Evolutionary conservation across 768 basidiomycete species (phyloP).

Genomic region (Xerocomus potaroensis): DNA sequence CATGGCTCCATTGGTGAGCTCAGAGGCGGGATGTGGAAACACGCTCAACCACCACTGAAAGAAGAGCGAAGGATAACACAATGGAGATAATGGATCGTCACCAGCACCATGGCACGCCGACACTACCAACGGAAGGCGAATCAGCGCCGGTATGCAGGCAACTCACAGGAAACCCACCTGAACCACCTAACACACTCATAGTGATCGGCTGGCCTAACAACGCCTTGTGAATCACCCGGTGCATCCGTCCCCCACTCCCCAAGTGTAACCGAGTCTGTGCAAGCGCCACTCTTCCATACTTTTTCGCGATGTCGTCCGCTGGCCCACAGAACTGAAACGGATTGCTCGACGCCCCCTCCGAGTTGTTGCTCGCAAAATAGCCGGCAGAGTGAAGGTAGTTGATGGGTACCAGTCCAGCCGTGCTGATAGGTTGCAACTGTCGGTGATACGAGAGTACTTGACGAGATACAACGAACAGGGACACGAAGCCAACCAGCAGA

Average conservation of each 20-base stretch:
- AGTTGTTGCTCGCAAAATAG: constrained; percentile 26
- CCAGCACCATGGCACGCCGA: constrained; percentile 94
- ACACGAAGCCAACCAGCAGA: constrained; percentile 51
- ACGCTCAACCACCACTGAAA: constrained; percentile 97
- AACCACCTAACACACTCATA: constrained; percentile 87
- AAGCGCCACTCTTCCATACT: constrained; percentile 73
- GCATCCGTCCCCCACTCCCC: constrained; percentile 79
- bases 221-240: constrained; percentile 78
- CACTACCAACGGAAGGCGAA: constrained; percentile 42
- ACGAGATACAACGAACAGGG: constrained; percentile 54
- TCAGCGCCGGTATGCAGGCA: neutral
- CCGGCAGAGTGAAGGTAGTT: constrained; percentile 74
- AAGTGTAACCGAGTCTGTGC: constrained; percentile 71
- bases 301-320: constrained; percentile 70
- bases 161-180: constrained; percentile 47
- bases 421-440: constrained; percentile 25
- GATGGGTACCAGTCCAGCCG: constrained; percentile 56
- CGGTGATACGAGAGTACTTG: constrained; percentile 42
- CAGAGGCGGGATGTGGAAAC: constrained; percentile 98
- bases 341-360: constrained; percentile 35
- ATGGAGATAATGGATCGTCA: constrained; percentile 77
- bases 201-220: constrained; percentile 83
- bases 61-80: constrained; percentile 91
- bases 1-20: constrained; percentile 97
- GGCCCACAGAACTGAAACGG: constrained; percentile 93